Evolutionary conservation across 2,329 filamentous ascomycete genomes (phyloP), one percentile per base, ranked within the genome.

Genomic region (Volutella citrinella): DNA sequence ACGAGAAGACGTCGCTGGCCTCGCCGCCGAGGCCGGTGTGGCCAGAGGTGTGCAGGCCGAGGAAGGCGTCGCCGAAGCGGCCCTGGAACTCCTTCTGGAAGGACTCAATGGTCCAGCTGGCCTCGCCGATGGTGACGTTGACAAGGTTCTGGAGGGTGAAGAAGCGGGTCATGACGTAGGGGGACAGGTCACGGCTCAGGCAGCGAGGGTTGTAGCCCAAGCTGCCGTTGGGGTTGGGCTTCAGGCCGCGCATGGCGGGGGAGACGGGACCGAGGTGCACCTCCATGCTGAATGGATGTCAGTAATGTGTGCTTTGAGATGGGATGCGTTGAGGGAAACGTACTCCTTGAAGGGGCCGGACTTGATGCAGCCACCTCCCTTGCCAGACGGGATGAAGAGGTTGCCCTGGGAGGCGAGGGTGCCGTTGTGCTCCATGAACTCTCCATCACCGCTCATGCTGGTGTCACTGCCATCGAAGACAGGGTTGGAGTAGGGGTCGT

Each of bases 401-500:
- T 57, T 57, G 14, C n/a, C n/a, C n/a, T n/a, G n/a, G n/a, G n/a
- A n/a, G n/a, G n/a, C n/a, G n/a, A n/a, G n/a, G n/a, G n/a, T n/a
- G n/a, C n/a, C n/a, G n/a, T n/a, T n/a, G n/a, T n/a, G n/a, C n/a
- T n/a, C n/a, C n/a, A n/a, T n/a, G n/a, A n/a, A n/a, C n/a, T n/a
- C n/a, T n/a, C 71, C 70, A 36, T 75, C 66, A n/a, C 69, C 67
- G 12, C 65, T 63, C 58, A 74, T 52, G 32, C 59, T 65, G 38
- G 63, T 67, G 4, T 58, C 57, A 36, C 65, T 65, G 31, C 74
- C 75, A 44, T 74, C 68, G 45, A 80, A 76, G 25, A 76, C 49
- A 11, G 72, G 68, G n/a, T n/a, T n/a, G 1, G 72, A 74, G 36
- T 65, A 38, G 36, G 65, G 61, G n/a, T 70, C 66, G 3, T 52